phyloP scores from a whole-genome alignment of 495 filamentous ascomycete genomes.

The Aspergillus steynii region DNA sequence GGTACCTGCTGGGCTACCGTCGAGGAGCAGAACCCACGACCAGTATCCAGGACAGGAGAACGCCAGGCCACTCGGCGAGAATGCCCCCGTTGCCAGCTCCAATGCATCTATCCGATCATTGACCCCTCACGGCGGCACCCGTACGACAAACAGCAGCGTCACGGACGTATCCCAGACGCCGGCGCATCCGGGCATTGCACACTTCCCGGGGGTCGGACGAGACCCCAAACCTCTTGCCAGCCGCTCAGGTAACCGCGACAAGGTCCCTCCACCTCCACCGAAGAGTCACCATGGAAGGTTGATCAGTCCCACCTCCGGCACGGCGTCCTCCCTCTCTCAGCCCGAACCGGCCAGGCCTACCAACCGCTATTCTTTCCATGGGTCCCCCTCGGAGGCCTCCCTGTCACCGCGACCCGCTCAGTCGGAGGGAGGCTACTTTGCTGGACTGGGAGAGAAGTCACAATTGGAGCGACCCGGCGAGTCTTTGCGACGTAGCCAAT shows the following conservation, averaged over 20 bases:
- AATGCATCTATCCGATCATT: slow-evolving; percentile 11
- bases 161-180: slow-evolving; percentile 50
- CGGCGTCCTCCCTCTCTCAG: slow-evolving; percentile 28
- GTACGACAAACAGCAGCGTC: slow-evolving; percentile 43
- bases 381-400: slow-evolving; percentile 24
- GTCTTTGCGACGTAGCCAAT: slow-evolving; percentile 37
- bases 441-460: slow-evolving; percentile 15
- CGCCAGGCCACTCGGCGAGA: slow-evolving; percentile 3
- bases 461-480: slow-evolving; percentile 20
- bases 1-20: slow-evolving; percentile 16
- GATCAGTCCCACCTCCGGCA: slow-evolving; percentile 45
- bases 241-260: slow-evolving; percentile 29
- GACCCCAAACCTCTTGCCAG: slow-evolving; percentile 38
- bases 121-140: slow-evolving; percentile 10
- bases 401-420: slow-evolving; percentile 22
- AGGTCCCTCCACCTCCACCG: slow-evolving; percentile 58
- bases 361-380: slow-evolving; percentile 34
- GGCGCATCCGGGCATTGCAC: slow-evolving; percentile 35
- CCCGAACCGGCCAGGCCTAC: slow-evolving; percentile 25
- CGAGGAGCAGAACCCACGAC: slow-evolving; percentile 11
- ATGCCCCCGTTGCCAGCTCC: slow-evolving; percentile 2
- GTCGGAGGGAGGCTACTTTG: slow-evolving; percentile 41
- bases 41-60: slow-evolving; percentile 5
- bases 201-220: slow-evolving; percentile 34
- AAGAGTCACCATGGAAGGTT: slow-evolving; percentile 68